Percentiles rank a stretch among this genome's conserved stretches.
phyloP scores from a whole-genome alignment of 2,329 filamentous ascomycete species.

The Grosmannia serpens region DNA sequence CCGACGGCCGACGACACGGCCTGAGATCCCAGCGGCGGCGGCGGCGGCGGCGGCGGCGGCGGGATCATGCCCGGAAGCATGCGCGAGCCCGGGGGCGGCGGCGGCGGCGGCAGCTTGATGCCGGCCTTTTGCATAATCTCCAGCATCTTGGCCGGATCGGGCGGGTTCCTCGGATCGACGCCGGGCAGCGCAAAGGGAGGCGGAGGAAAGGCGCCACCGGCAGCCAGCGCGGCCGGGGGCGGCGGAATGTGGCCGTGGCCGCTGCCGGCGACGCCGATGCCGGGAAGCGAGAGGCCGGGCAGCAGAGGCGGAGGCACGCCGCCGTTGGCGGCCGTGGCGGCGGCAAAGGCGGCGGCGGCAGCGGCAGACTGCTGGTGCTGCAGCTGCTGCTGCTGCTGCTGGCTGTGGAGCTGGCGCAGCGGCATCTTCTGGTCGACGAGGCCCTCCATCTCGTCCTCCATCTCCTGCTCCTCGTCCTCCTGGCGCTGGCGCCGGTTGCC shows the following conservation, averaged over 20 bases:
- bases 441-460: constrained; percentile 86
- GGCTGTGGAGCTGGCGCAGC: constrained; percentile 30
- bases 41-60: constrained; percentile 29
- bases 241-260: constrained; percentile 17
- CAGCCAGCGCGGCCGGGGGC: constrained; percentile 37
- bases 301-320: constrained; percentile 24
- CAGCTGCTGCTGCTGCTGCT: background rate
- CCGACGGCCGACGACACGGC: background rate
- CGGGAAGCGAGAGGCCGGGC: constrained; percentile 48
- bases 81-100: constrained; percentile 26
- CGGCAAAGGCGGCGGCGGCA: constrained; percentile 17
- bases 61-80: constrained; percentile 36
- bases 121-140: constrained; percentile 57
- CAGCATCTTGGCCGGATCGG: constrained; percentile 48
- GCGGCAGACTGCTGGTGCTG: background rate
- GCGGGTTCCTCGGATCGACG: constrained; percentile 47
- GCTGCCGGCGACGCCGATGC: constrained; percentile 26
- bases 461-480: constrained; percentile 87
- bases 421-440: constrained; percentile 84
- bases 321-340: constrained; percentile 26
- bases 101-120: constrained; percentile 47
- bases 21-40: constrained; percentile 16
- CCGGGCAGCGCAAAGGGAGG: constrained; percentile 41
- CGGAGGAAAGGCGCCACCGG: constrained; percentile 17
- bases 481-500: constrained; percentile 67